phyloP scores from a whole-genome alignment of 2,329 filamentous ascomycete species.

The Davidsoniella eucalypti region DNA sequence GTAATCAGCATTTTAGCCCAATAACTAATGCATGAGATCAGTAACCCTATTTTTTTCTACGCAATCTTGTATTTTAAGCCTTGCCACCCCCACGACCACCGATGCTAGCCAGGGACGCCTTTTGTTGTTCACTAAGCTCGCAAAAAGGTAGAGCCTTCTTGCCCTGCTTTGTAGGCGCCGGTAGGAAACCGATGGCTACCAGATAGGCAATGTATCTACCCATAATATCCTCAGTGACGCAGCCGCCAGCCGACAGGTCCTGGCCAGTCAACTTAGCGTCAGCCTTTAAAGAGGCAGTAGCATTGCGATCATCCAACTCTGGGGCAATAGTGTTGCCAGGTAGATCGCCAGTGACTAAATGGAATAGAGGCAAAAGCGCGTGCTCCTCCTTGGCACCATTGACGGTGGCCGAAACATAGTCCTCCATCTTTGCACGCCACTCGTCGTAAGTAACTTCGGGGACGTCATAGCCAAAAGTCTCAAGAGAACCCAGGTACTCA shows the following conservation, averaged over 20 bases:
- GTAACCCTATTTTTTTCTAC: too few relatives aligned
- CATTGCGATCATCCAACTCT: slow-evolving; percentile 48
- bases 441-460: slow-evolving; percentile 49
- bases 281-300: slow-evolving; percentile 36
- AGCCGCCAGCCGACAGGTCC: slow-evolving; percentile 32
- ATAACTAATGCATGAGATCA: background rate
- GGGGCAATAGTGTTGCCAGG: slow-evolving; percentile 52
- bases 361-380: slow-evolving; percentile 44
- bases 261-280: slow-evolving; percentile 34
- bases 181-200: slow-evolving; percentile 41
- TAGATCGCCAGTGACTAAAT: slow-evolving; percentile 53
- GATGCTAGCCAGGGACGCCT: slow-evolving; percentile 11
- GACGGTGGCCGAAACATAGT: slow-evolving; percentile 16
- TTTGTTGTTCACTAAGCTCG: slow-evolving; percentile 22
- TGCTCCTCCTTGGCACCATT: slow-evolving; percentile 19
- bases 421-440: slow-evolving; percentile 42
- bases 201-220: slow-evolving; percentile 45
- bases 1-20: too few relatives aligned
- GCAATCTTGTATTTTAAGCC: background rate
- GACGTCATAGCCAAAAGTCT: slow-evolving; percentile 56
- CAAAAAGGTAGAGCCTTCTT: slow-evolving; percentile 24
- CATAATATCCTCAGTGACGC: slow-evolving; percentile 39
- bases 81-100: slow-evolving; percentile 13
- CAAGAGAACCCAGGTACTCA: slow-evolving; percentile 54
- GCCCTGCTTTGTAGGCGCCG: slow-evolving; percentile 21